These are phyloP conservation scores for Chrysosporium keratinophilum DNA, from an alignment of 2,329 filamentous ascomycete genomes.

Conservation along the genomic window DNA sequence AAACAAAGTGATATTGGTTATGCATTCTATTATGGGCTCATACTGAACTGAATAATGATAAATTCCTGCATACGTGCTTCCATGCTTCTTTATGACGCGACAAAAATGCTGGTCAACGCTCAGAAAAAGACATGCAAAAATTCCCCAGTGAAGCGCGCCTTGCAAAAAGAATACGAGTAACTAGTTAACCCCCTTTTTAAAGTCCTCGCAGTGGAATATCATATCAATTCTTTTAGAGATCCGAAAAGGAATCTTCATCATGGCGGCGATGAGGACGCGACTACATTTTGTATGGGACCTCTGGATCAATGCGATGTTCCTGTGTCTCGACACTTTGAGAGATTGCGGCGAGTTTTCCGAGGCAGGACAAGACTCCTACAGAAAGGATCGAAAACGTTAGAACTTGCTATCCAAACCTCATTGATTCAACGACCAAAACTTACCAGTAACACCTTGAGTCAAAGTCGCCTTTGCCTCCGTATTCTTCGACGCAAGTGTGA, in stretches of 20 bases:
- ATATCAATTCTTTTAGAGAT: background rate
- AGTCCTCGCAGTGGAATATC: too few relatives aligned
- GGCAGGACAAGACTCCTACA: conserved; percentile 23
- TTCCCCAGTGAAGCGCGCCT: background rate
- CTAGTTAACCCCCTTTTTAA: too few relatives aligned
- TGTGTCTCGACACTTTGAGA: conserved; percentile 1
- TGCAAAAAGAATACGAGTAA: background rate
- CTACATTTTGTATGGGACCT: conserved; percentile 2
- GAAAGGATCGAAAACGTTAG: conserved; percentile 10
- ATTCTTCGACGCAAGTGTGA: conserved; percentile 76
- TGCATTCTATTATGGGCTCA: too few relatives aligned
- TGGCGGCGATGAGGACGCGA: background rate
- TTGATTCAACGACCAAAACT: conserved; percentile 23
- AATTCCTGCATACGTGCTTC: too few relatives aligned
- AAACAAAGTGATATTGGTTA: too few relatives aligned
- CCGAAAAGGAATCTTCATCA: background rate
- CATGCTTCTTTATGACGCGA: too few relatives aligned
- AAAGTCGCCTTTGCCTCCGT: conserved; percentile 78
- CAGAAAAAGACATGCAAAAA: too few relatives aligned
- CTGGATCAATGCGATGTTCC: background rate
- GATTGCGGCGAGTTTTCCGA: conserved; percentile 17
- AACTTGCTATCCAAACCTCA: background rate
- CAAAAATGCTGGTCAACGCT: too few relatives aligned
- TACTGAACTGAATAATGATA: too few relatives aligned
- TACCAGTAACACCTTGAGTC: conserved; percentile 85